These are phyloP conservation scores for Eutrema japonicum DNA, from an alignment of 345 rosid genomes.

Conservation along the genomic window DNA sequence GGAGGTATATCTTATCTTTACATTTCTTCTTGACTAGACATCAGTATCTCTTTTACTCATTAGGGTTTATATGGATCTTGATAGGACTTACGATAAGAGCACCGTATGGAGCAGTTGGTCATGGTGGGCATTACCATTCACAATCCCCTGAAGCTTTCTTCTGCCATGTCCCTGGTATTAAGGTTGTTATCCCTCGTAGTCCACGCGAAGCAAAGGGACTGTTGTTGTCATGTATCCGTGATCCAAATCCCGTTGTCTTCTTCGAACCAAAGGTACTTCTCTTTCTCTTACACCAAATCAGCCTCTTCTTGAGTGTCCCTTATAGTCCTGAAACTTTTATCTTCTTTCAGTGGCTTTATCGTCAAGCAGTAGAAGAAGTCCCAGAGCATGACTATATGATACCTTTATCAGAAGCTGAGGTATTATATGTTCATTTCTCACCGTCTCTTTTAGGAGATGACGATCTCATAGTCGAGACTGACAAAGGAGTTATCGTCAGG, in stretches of 20 bases:
- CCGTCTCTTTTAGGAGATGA: not conserved
- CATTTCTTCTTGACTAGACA: not conserved
- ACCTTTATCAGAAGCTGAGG: conserved; percentile 93
- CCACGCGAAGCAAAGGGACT: conserved; percentile 90
- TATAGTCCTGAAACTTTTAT: not conserved
- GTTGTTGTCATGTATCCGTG: conserved; percentile 74
- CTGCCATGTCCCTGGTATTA: conserved; percentile 94
- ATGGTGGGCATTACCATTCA: conserved; percentile 91
- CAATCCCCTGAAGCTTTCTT: conserved; percentile 98
- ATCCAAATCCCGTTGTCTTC: conserved; percentile 84
- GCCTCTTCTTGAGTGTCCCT: not conserved
- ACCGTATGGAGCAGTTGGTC: conserved; percentile 90
- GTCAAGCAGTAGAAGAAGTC: conserved; percentile 86
- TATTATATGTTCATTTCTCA: conserved; percentile 27
- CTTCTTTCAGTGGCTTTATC: conserved; percentile 76
- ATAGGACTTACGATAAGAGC: conserved; percentile 86
- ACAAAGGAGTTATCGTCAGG: conserved; percentile 48
- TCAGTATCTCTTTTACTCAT: conserved; percentile 20
- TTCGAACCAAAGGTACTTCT: conserved; percentile 82
- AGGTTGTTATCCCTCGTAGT: conserved; percentile 93
- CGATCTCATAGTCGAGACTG: conserved; percentile 27
- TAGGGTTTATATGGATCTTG: conserved; percentile 15
- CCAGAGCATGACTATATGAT: conserved; percentile 90
- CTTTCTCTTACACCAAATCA: conserved; percentile 1
- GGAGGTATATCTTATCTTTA: conserved; percentile 59